These are phyloP conservation scores for Lipomyces sp. DNA, from an alignment of 805 yeast genomes.

Conservation along the genomic window DNA sequence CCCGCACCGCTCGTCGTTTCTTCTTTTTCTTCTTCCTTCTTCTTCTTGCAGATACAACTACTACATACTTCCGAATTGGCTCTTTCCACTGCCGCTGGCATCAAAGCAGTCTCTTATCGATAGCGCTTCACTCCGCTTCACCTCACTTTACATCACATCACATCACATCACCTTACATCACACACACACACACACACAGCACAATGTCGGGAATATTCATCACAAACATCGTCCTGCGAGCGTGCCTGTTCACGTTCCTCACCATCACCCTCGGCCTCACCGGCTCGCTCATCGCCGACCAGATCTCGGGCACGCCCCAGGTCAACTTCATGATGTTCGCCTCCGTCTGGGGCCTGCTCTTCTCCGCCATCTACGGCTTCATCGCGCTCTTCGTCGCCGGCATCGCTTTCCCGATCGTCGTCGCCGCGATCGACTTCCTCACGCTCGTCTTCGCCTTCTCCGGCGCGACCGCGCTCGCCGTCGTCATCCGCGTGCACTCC, in stretches of 20 bases:
- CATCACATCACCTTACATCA: neutral
- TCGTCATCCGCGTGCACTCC: constrained; percentile 80
- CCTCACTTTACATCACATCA: neutral
- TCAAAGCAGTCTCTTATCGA: no score
- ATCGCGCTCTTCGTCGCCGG: constrained; percentile 71
- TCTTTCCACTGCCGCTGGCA: neutral
- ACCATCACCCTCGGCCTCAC: constrained; percentile 80
- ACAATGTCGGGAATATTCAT: constrained; percentile 25
- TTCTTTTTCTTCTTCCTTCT: neutral
- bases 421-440: constrained; percentile 75
- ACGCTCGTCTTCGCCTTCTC: constrained; percentile 90
- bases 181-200: neutral
- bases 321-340: constrained; percentile 87
- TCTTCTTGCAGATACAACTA: neutral
- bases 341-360: constrained; percentile 77
- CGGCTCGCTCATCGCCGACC: constrained; percentile 74
- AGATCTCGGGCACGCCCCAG: constrained; percentile 64
- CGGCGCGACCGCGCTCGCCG: constrained; percentile 93
- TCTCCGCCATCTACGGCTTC: constrained; percentile 75
- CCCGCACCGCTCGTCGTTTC: neutral
- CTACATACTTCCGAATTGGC: neutral
- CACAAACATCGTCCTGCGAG: constrained; percentile 53
- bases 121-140: no score
- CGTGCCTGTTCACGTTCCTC: constrained; percentile 68
- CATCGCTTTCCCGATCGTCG: constrained; percentile 82